Base-by-base conservation (phyloP, 306 rosid genomes). In the Cucumis cinereus region DNA sequence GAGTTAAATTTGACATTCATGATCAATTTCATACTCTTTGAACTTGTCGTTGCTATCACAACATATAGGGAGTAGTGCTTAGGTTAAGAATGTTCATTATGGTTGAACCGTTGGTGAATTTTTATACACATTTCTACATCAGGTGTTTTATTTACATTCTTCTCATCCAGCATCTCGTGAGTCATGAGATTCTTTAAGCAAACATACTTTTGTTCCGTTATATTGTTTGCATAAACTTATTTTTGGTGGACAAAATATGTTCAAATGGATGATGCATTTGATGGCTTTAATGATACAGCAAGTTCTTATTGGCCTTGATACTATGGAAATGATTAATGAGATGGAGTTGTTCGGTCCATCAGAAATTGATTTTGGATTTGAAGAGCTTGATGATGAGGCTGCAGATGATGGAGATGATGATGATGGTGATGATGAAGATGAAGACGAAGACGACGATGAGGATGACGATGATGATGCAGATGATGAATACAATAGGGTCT, bases 251-350 rank as follows among this genome's bases (percentile, higher is more conserved):
- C 28, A 35, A 60, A 70, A 23, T n/a, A 43, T 16, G 12, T 9
- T 45, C 9, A 28, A 70, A 57, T 38, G 10, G 24, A 52, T 49
- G 45, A 28, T 62, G 52, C 15, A 45, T 38, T 28, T 50, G 43
- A 70, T 50, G 66, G 72, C 71, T 23, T 45, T 62, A 75, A 19
- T 74, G 47, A 75, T 82, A 90, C 91, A 94, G 99, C 99, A 94
- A 94, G 92, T 89, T 63, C 88, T 94, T 86, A 86, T 94, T 78
- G 99, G 99, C 76, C 79, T 94, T 79, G 94, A 91, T 82, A 77
- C 99, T 72, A 85, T 71, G 90, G 96, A 90, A 83, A 91, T 94
- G 95, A 82, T 94, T 70, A 77, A 63, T 7, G 99, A 90, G 76
- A 85, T 94, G 95, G 96, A 89, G 71, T 82, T 90, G 67, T 85